phyloP scores from a whole-genome alignment of 2,329 filamentous ascomycete genomes.

The Ceratocystis alfenasii region DNA sequence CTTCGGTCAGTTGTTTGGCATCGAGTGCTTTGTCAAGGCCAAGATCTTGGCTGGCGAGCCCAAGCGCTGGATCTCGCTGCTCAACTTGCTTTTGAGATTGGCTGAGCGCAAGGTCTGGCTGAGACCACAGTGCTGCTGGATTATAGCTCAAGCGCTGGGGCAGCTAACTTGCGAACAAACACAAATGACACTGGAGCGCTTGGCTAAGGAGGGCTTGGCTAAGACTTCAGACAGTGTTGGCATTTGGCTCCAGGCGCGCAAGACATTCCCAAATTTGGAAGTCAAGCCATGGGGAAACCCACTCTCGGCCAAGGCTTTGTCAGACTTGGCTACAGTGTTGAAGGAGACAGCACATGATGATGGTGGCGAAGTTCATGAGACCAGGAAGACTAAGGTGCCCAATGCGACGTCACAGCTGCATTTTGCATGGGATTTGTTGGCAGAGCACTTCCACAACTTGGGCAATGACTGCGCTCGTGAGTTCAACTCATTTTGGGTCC shows the following conservation, averaged over 20 bases:
- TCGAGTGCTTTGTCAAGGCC: conserved; percentile 75
- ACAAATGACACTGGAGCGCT: conserved; percentile 48
- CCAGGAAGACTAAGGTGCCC: conserved; percentile 47
- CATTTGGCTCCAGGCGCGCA: conserved; percentile 65
- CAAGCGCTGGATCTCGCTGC: conserved; percentile 52
- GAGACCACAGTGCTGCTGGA: conserved; percentile 73
- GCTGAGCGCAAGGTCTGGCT: conserved; percentile 79
- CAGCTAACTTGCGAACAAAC: conserved; percentile 49
- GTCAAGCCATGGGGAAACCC: conserved; percentile 69
- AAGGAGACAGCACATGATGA: conserved; percentile 53
- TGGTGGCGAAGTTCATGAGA: conserved; percentile 30
- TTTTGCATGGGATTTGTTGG: conserved; percentile 75
- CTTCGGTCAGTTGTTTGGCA: conserved; percentile 76
- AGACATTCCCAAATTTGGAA: conserved; percentile 50
- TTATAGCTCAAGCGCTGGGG: conserved; percentile 60
- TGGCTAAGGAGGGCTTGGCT: conserved; percentile 54
- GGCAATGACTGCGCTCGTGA: conserved; percentile 32
- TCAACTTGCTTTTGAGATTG: conserved; percentile 61
- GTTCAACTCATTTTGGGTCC: conserved; percentile 73
- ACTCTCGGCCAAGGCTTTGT: conserved; percentile 54
- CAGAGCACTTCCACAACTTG: conserved; percentile 41
- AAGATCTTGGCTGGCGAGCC: conserved; percentile 51
- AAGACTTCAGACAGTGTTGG: conserved; percentile 82
- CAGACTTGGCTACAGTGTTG: conserved; percentile 60
- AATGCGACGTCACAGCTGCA: conserved; percentile 71